Percentiles rank a stretch among this genome's conserved stretches.
phyloP scores from a whole-genome alignment of 306 rosid species.

The Cyamopsis tetragonoloba region DNA sequence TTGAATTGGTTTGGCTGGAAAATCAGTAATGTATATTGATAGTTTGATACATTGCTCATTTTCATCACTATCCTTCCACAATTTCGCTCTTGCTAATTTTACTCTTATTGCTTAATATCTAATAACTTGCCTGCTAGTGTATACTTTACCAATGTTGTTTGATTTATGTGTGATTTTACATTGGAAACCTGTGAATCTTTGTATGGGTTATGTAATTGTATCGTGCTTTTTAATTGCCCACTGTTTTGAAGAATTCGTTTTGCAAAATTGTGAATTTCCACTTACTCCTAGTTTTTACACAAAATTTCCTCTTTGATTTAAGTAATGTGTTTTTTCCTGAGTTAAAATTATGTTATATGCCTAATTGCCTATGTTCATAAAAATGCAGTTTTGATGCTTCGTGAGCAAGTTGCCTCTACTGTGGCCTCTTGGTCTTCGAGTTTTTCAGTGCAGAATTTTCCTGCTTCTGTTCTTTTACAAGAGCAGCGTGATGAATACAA shows the following conservation, averaged over 20 bases:
- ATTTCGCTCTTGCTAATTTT: not conserved
- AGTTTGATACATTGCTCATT: constrained; percentile 18
- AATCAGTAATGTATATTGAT: constrained; percentile 3
- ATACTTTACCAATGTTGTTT: not conserved
- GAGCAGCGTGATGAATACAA: constrained; percentile 73
- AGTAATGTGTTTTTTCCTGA: not conserved
- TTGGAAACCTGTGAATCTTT: not conserved
- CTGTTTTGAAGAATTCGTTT: constrained; percentile 9
- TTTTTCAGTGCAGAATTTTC: constrained; percentile 51
- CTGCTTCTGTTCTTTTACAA: constrained; percentile 67
- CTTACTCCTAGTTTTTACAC: not conserved
- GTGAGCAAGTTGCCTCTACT: constrained; percentile 52
- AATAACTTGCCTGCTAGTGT: not conserved
- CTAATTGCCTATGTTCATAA: constrained; percentile 5
- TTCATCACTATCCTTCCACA: not conserved
- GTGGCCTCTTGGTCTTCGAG: constrained; percentile 45
- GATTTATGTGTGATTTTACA: not conserved
- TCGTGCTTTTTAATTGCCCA: not conserved
- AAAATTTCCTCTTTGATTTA: not conserved
- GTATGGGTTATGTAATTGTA: not conserved
- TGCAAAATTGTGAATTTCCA: not conserved
- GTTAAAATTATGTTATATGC: constrained; percentile 12
- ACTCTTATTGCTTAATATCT: not conserved
- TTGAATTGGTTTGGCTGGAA: not conserved
- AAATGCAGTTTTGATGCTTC: constrained; percentile 55